Evolutionary conservation across 768 basidiomycete genomes (phyloP).

Genomic region (Lentinus brumalis): DNA sequence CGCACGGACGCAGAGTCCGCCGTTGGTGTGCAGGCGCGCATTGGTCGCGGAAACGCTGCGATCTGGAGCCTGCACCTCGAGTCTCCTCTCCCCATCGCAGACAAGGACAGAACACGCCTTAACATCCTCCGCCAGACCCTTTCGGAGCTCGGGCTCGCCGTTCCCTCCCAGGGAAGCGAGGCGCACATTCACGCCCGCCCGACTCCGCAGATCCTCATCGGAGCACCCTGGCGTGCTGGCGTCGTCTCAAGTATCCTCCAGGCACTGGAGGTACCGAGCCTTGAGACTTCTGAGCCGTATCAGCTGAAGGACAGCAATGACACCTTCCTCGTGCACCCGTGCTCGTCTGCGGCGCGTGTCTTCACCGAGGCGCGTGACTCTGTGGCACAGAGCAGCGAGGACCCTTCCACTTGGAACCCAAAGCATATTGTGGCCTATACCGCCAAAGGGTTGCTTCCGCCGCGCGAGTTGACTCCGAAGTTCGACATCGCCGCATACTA

Average conservation of each 20-base stretch:
- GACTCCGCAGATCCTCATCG: constrained; percentile 34
- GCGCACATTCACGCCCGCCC: constrained; percentile 15
- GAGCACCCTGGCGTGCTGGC: constrained; percentile 34
- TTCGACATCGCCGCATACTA: constrained; percentile 74
- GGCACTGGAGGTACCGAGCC: constrained; percentile 35
- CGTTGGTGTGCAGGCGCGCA: constrained; percentile 4
- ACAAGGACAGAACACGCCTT: constrained; percentile 23
- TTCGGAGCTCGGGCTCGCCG: constrained; percentile 38
- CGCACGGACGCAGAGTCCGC: neutral
- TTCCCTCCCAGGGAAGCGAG: constrained; percentile 36
- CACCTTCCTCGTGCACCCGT: constrained; percentile 60
- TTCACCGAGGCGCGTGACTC: constrained; percentile 31
- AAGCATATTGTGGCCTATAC: constrained; percentile 58
- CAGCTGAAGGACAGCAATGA: constrained; percentile 70
- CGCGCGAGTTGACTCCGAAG: constrained; percentile 59
- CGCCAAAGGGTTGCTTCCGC: constrained; percentile 47
- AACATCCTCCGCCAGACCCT: constrained; percentile 38
- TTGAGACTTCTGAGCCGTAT: constrained; percentile 31
- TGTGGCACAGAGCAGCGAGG: constrained; percentile 22
- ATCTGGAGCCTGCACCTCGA: constrained; percentile 65
- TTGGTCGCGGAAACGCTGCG: constrained; percentile 33
- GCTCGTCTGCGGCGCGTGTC: constrained; percentile 31
- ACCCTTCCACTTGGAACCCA: constrained; percentile 42
- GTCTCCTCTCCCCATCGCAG: constrained; percentile 9
- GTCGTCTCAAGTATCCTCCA: constrained; percentile 44